Evolutionary conservation across 495 filamentous ascomycete genomes (phyloP).

Genomic region (Penicillium parvum): DNA sequence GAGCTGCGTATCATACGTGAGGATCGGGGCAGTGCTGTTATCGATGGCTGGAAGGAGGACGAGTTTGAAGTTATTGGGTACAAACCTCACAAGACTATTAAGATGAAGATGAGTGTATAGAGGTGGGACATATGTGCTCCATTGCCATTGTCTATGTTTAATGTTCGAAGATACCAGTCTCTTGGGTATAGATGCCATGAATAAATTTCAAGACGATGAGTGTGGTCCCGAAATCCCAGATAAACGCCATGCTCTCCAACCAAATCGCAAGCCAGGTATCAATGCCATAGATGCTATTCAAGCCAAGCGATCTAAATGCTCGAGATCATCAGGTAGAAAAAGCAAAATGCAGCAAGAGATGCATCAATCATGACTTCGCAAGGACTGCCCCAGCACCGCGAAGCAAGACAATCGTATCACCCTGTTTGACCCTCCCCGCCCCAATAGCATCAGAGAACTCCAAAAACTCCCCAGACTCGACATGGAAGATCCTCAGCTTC

Average conservation of each 20-base stretch:
- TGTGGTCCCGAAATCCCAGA: too few relatives aligned
- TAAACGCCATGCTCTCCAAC: too few relatives aligned
- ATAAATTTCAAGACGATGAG: neutral
- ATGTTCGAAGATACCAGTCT: constrained; percentile 18
- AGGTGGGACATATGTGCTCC: neutral
- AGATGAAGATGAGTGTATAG: constrained; percentile 97
- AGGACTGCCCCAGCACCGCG: constrained; percentile 70
- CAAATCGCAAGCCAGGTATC: too few relatives aligned
- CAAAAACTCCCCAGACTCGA: constrained; percentile 80
- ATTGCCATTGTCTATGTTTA: constrained; percentile 5
- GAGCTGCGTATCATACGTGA: constrained; percentile 64
- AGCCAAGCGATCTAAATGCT: constrained; percentile 4
- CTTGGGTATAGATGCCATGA: constrained; percentile 2
- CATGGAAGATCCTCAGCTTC: constrained; percentile 80
- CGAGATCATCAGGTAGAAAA: constrained; percentile 4
- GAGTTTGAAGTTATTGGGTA: constrained; percentile 89
- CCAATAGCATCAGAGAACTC: constrained; percentile 75
- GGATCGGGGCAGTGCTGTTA: constrained; percentile 51
- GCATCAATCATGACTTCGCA: constrained; percentile 29
- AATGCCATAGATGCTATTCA: constrained; percentile 1
- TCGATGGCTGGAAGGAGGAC: constrained; percentile 82
- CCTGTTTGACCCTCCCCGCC: constrained; percentile 62
- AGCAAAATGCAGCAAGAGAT: neutral
- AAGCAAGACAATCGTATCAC: constrained; percentile 85
- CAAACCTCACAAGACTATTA: constrained; percentile 80